These are phyloP conservation scores for Jatropha curcas DNA, from an alignment of 345 rosid species.

Conservation along the genomic window DNA sequence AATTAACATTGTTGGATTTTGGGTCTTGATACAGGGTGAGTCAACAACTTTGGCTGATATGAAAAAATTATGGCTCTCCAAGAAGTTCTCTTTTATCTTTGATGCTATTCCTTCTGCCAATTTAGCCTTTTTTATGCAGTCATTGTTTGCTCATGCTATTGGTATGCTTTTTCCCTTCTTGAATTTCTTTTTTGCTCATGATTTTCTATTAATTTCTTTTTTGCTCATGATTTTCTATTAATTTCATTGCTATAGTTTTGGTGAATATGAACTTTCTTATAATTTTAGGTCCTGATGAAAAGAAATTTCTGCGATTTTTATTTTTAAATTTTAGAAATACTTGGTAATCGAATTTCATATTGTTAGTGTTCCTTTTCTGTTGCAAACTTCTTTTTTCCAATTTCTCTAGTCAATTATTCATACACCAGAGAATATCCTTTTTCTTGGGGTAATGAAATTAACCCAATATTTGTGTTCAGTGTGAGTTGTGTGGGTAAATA, in stretches of 20 bases:
- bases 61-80: constrained; percentile 64
- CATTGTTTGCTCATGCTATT: constrained; percentile 59
- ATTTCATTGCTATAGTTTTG: too few species aligned
- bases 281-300: too few species aligned
- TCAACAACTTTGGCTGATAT: constrained; percentile 48
- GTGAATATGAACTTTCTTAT: too few species aligned
- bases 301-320: too few species aligned
- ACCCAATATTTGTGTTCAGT: too few species aligned
- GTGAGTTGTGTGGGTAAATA: background rate
- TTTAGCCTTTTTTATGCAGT: constrained; percentile 64
- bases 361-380: too few species aligned
- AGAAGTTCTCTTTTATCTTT: constrained; percentile 59
- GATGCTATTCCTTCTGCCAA: constrained; percentile 52
- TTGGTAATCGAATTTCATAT: too few species aligned
- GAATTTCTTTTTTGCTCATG: background rate
- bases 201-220: background rate
- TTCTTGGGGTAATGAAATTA: too few species aligned
- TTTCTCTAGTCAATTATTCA: too few species aligned
- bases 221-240: background rate
- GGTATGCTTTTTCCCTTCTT: constrained; percentile 27
- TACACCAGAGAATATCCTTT: too few species aligned
- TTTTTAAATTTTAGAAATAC: too few species aligned
- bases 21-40: constrained; percentile 39
- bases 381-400: too few species aligned
- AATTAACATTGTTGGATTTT: background rate